Evolutionary conservation across 805 yeast species (phyloP), one percentile per base, ranked within the genome.

Genomic region (Candida manassasensis): DNA sequence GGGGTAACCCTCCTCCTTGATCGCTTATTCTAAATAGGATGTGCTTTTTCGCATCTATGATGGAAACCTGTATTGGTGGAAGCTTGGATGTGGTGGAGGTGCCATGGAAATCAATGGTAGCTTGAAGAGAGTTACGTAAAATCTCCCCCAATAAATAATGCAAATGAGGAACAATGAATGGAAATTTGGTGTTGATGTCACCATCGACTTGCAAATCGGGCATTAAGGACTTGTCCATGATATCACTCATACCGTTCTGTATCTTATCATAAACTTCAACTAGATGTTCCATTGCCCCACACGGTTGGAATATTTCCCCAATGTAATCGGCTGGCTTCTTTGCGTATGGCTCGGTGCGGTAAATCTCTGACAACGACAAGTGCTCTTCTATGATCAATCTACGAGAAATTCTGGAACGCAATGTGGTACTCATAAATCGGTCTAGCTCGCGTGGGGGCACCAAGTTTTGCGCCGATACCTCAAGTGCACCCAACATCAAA

Each of bases 321-420:
- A 74, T 58, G 56, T 75, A 69, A 59, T 73, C 69, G 19, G 79
- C 67, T 11, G 83, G 74, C 53, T 73, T 68, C 29, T 49, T 50
- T 21, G 62, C 63, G 39, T 73, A 59, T 6, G 75, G 75, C 18
- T 73, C 73, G 4, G 55, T 47, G 35, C 63, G 59, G 55, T 77
- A 82, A 40, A 83, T 75, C 22, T 78, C 73, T 0, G 95, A 77
- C 34, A 93, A 70, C 7, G 93, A 78, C 25, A 86, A 61, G 61
- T 93, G 97, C 55, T 90, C 96, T 61, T 90, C 96, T 28, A 87
- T 86, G 43, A 90, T 82, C 31, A 90, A 82, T 47, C 97, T 69
- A 61, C 98, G 70, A 46, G 95, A 82, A 26, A 90, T 85, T 51
- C 98, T 74, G 4, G 95, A 85, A 36, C 96, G 69, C 28, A 90